Base-by-base conservation (phyloP, 208 protist genomes). In the Leishmania guyanensis region DNA sequence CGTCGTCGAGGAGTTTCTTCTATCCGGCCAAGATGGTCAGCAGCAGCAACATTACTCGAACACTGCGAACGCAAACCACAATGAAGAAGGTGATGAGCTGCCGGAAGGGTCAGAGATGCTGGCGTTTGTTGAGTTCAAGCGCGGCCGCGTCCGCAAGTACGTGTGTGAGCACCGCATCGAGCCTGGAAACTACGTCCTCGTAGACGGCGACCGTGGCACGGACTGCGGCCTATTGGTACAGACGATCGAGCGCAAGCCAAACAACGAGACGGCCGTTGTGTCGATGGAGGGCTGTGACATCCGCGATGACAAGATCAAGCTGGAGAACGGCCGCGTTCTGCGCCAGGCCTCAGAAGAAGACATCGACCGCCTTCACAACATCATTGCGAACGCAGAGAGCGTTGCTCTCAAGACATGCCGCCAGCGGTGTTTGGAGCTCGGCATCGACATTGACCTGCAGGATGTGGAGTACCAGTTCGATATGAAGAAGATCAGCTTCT, bases 401-500 rank as follows among this genome's bases (percentile, higher is more conserved):
- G 87, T 95, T n/a, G 95, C 95, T 9, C 90, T 97, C 39, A 94
- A 95, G 83, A 95, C 91, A 43, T 98, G 95, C 89, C 88, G 87
- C 20, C 88, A 96, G 86, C 90, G 91, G 53, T 93, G 90, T 81
- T 64, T 88, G 68, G 93, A 98, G 71, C 89, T 95, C 46, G 90
- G 91, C 36, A 94, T 98, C 33, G 89, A 91, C 43, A 97, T 97
- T 60, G 88, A 93, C 70, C 78, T 98, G 33, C 77, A 93, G 50
- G 94, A 97, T 81, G 90, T 90, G 46, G 94, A 98, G 80, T 98
- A 97, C 80, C 96, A 98, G 93, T 98, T 98, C 77, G 96, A 98
- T 79, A 94, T 93, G 89, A 97, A 98, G 82, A 98, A 98, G 85
- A 91, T 98, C 69, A 95, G 91, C 80, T 98, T 98, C 79, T 98